Base-by-base conservation (phyloP, 2,329 filamentous ascomycete genomes). In the Trichoderma citrinoviride region DNA sequence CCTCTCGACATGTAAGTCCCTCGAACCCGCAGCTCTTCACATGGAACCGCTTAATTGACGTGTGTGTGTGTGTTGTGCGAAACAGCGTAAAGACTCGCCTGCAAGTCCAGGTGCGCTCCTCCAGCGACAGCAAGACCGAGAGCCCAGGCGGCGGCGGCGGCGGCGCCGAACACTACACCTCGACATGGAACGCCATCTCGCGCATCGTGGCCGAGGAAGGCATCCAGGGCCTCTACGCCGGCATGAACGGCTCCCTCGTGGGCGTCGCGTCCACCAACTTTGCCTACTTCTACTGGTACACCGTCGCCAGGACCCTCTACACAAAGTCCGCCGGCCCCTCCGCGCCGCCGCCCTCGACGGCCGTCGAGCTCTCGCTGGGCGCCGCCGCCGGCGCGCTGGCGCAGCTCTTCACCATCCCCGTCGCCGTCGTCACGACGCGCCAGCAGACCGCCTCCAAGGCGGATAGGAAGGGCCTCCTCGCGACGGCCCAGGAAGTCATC, bases 211-310 rank as follows among this genome's bases (percentile, higher is more conserved):
- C 88, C 64, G 87, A 86, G 61, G 95, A 99, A 70, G 95, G 95
- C 37, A 64, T 95, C 8, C 73, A 81, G 53, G 95, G 95, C 7
- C 85, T 99, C 7, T 99, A 99, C 73, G 87, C 91, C 60, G 95
- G 95, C 67, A 93, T 99, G 76, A 84, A 87, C 66, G 93, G 94
- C 57, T 88, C 93, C 5, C 82, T 99, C 19, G 80, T 98, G 58
- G 95, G 95, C 61, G 95, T 99, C 41, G 94, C 93, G 1, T 97
- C 93, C 27, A 98, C 94, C 60, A 99, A 99, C 78, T 99, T 99
- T 76, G 95, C 95, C 72, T 99, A 99, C 80, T 99, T 99, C 77
- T 99, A 99, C 81, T 98, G 94, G 93, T 98, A 98, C 77, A 94
- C 92, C 5, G 80, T 95, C 29, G 92, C 97, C 37, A 88, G 95